These are phyloP conservation scores for Ophiostoma australiae DNA, from an alignment of 2,329 filamentous ascomycete species.

Conservation along the genomic window DNA sequence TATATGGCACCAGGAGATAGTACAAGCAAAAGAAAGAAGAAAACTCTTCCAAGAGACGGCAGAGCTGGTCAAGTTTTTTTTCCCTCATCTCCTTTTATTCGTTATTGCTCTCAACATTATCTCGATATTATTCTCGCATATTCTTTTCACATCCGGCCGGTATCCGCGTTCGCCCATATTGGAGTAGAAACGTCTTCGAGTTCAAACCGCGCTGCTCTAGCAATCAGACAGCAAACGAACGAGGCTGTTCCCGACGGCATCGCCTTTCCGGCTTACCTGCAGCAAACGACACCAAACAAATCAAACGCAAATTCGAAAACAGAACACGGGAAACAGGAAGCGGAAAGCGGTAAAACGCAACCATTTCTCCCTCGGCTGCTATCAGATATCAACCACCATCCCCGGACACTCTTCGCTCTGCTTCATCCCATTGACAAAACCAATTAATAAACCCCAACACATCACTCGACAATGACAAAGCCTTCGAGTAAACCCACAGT, in stretches of 20 bases:
- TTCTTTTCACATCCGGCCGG: not conserved
- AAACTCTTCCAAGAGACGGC: conserved; percentile 2
- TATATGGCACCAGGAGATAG: not conserved
- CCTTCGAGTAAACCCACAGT: conserved; percentile 35
- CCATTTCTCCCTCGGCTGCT: not conserved
- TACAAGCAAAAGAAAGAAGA: not conserved
- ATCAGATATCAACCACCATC: conserved; percentile 6
- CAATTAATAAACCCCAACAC: no score
- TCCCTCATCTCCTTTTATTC: not conserved
- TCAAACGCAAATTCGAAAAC: not conserved
- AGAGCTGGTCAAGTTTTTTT: not conserved
- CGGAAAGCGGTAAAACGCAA: not conserved
- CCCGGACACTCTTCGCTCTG: not conserved
- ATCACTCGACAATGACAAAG: conserved; percentile 34
- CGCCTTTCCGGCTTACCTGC: not conserved
- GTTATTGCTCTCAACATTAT: not conserved
- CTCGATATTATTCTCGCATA: not conserved
- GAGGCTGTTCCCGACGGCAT: not conserved
- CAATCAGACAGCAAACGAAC: not conserved
- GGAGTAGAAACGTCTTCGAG: not conserved
- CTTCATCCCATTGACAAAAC: not conserved
- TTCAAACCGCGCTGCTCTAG: not conserved
- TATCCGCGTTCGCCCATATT: not conserved
- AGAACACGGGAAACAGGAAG: not conserved
- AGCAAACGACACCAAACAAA: not conserved